Conservation (phyloP, 495 filamentous ascomycete genomes). For the Hypoxylon lienhwacheense region DNA sequence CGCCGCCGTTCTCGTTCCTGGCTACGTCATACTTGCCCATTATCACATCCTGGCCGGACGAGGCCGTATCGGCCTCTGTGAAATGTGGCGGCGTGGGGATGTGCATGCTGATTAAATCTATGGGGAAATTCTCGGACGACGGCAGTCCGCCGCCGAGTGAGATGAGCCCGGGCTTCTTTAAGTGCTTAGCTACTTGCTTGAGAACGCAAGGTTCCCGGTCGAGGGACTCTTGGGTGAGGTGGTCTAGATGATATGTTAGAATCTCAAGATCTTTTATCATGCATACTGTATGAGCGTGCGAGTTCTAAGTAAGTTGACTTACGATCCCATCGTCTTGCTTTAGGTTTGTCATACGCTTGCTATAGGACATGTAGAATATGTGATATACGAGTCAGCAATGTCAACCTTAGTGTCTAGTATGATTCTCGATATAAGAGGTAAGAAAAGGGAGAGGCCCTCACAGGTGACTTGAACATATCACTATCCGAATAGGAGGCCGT, state of each 20-base stretch:
- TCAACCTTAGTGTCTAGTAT: background rate
- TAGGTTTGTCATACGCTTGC: slow-evolving; percentile 64
- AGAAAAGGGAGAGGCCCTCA: slow-evolving; percentile 35
- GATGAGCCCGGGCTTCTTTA: slow-evolving; percentile 75
- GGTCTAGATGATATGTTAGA: slow-evolving; percentile 40
- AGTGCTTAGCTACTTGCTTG: slow-evolving; percentile 71
- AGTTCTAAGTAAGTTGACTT: slow-evolving; percentile 42
- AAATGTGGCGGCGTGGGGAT: slow-evolving; percentile 58
- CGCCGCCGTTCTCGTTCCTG: slow-evolving; percentile 39
- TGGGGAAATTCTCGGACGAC: slow-evolving; percentile 83
- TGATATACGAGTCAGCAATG: background rate
- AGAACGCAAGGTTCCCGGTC: slow-evolving; percentile 64
- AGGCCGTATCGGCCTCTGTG: slow-evolving; percentile 61
- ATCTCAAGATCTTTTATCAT: background rate
- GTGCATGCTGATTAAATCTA: slow-evolving; percentile 44
- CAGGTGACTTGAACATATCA: slow-evolving; percentile 81
- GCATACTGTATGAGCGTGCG: background rate
- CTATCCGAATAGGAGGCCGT: slow-evolving; percentile 75
- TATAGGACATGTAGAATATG: slow-evolving; percentile 7
- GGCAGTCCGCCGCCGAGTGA: slow-evolving; percentile 92
- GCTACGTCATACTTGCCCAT: slow-evolving; percentile 81
- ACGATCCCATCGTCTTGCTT: slow-evolving; percentile 85
- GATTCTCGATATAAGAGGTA: background rate
- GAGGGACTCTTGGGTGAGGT: slow-evolving; percentile 59
- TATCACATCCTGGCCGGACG: slow-evolving; percentile 56